Percentiles rank a stretch among this genome's conserved stretches.
Evolutionary conservation across 2,329 filamentous ascomycete species (phyloP).

Genomic region (Aaosphaeria pasadenensis): DNA sequence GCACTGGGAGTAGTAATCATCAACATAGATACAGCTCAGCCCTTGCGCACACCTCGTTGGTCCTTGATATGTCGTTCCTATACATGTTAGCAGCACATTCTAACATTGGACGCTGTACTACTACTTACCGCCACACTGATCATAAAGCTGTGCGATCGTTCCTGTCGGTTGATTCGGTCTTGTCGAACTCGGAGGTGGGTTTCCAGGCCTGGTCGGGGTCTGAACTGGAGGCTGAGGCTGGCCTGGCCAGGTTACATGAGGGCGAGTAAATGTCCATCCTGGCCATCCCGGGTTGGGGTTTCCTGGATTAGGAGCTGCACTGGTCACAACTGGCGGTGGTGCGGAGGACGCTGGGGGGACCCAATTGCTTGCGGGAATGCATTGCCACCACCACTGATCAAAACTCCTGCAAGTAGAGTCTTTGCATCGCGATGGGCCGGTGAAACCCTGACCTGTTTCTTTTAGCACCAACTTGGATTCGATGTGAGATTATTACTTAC

Average conservation of each 20-base stretch:
- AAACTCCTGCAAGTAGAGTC: slow-evolving; percentile 9
- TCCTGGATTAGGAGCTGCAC: background rate
- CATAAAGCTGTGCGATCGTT: slow-evolving; percentile 7
- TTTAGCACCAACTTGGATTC: background rate
- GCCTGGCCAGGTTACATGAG: background rate
- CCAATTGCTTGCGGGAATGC: background rate
- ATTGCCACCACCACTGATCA: slow-evolving; percentile 8
- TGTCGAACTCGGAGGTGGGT: slow-evolving; percentile 5
- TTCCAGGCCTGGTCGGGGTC: slow-evolving; percentile 3
- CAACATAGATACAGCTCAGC: slow-evolving; percentile 7
- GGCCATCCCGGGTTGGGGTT: background rate
- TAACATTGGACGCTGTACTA: background rate
- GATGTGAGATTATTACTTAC: background rate
- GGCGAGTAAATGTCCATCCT: background rate
- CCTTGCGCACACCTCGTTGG: slow-evolving; percentile 8
- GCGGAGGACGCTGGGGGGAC: background rate
- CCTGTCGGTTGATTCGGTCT: too few relatives aligned
- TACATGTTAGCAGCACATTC: slow-evolving; percentile 5
- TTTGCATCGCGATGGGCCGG: slow-evolving; percentile 16
- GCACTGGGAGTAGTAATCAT: slow-evolving; percentile 15
- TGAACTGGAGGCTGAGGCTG: slow-evolving; percentile 2
- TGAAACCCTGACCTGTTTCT: slow-evolving; percentile 6
- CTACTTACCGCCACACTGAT: slow-evolving; percentile 16
- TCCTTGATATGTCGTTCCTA: slow-evolving; percentile 7
- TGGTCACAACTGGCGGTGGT: background rate